phyloP scores from a whole-genome alignment of 1,284 basidiomycete species.

The Lignosus rhinocerotis region DNA sequence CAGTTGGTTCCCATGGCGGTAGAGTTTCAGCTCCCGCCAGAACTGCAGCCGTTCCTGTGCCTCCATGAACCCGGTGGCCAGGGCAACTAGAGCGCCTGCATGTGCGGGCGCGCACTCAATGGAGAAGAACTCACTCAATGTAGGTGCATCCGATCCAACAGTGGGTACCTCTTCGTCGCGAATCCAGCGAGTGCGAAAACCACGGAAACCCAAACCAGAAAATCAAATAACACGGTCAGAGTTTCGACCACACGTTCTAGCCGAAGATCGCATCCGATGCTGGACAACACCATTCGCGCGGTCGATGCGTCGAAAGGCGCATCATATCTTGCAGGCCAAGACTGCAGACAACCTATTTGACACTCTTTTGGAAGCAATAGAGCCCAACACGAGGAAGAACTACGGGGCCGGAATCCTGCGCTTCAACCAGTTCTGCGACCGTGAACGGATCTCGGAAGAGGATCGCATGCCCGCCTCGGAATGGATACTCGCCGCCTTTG shows the following conservation, averaged over 20 bases:
- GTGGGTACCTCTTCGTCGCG: not conserved
- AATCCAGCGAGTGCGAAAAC: not conserved
- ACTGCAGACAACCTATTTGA: not conserved
- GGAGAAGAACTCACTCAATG: not conserved
- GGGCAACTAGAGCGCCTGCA: not conserved
- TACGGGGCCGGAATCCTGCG: slow-evolving; percentile 9
- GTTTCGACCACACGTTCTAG: not conserved
- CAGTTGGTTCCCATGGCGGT: not conserved
- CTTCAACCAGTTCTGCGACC: slow-evolving; percentile 10
- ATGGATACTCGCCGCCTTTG: not conserved
- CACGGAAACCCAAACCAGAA: not conserved
- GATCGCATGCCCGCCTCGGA: not conserved
- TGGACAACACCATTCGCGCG: not conserved
- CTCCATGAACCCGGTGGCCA: not conserved
- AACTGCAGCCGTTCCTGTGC: not conserved
- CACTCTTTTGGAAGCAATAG: not conserved
- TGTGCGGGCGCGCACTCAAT: not conserved
- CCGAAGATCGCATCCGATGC: not conserved
- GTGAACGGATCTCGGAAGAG: not conserved
- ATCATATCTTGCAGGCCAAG: not conserved
- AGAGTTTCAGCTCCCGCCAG: not conserved
- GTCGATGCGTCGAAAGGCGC: not conserved
- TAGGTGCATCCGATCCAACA: not conserved
- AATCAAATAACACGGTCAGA: not conserved
- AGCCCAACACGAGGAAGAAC: slow-evolving; percentile 2